A percentile compares a stretch with the other conserved stretches of the same genome.
Conservation (phyloP, 1,284 basidiomycete genomes). For the Ustilago trichophora region DNA sequence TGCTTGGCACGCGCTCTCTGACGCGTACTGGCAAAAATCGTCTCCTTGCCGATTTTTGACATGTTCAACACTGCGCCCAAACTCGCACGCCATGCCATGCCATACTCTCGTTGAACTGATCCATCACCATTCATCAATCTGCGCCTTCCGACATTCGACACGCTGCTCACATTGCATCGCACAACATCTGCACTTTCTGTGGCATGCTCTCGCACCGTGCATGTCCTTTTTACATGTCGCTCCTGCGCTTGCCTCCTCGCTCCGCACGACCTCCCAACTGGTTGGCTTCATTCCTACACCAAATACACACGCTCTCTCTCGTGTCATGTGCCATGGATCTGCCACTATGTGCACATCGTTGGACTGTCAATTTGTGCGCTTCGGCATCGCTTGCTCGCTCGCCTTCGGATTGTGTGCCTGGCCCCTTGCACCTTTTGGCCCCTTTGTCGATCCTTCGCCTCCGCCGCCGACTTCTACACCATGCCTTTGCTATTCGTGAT, state of each 20-base stretch:
- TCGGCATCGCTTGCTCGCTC: background rate
- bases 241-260: conserved; percentile 1
- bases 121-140: background rate
- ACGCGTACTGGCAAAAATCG: conserved; percentile 11
- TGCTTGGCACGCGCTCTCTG: conserved; percentile 32
- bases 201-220: conserved; percentile 23
- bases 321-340: conserved; percentile 2
- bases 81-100: background rate
- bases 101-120: conserved; percentile 2
- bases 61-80: conserved; percentile 9
- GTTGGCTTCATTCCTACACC: background rate
- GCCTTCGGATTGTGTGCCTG: conserved; percentile 11
- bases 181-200: conserved; percentile 1
- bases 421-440: conserved; percentile 9
- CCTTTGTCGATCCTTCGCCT: conserved; percentile 10
- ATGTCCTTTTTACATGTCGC: conserved; percentile 7
- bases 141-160: background rate
- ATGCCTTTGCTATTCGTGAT: background rate
- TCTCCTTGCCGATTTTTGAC: conserved; percentile 30
- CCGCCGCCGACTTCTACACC: background rate
- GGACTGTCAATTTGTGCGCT: conserved; percentile 25
- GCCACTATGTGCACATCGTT: background rate
- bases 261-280: too few species aligned
- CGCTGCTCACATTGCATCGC: conserved; percentile 9
- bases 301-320: too few species aligned